These are phyloP conservation scores for Fragilariopsis cylindrus DNA, from an alignment of 108 stramenopile species.

Conservation along the genomic window DNA sequence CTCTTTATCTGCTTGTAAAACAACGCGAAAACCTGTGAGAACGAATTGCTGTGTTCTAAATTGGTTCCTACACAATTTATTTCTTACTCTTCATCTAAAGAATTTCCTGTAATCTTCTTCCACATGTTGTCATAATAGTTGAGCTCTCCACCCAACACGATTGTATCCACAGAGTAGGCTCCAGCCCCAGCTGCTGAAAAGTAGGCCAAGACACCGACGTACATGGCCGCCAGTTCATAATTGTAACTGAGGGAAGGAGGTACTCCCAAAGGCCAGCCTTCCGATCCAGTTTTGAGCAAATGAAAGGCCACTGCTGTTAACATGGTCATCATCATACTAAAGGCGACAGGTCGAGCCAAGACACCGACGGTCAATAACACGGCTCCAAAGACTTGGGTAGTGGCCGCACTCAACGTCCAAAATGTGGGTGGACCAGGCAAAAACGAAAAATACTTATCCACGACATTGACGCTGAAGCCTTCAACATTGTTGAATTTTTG, in stretches of 20 bases:
- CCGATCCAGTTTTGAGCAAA: conserved; percentile 10
- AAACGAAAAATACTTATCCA: not conserved
- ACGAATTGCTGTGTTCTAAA: too few relatives aligned
- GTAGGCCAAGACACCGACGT: not conserved
- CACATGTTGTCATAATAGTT: not conserved
- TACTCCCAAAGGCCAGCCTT: not conserved
- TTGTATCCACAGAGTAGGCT: not conserved
- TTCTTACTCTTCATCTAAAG: too few relatives aligned
- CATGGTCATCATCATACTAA: not conserved
- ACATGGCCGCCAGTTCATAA: not conserved
- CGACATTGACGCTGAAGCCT: not conserved
- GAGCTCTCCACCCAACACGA: not conserved
- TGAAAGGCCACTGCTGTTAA: not conserved
- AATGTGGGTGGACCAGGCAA: not conserved
- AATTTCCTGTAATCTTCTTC: too few relatives aligned
- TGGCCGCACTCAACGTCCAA: not conserved
- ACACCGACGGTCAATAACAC: not conserved
- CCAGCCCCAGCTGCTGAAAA: not conserved
- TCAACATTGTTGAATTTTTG: not conserved
- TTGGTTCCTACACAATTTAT: too few relatives aligned
- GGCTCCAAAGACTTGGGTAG: not conserved
- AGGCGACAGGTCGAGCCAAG: not conserved
- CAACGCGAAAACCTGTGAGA: too few relatives aligned
- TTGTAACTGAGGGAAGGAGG: not conserved
- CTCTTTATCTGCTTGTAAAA: too few relatives aligned